phyloP scores from a whole-genome alignment of 78 protist species.

The Dictyostelium capitatum region DNA sequence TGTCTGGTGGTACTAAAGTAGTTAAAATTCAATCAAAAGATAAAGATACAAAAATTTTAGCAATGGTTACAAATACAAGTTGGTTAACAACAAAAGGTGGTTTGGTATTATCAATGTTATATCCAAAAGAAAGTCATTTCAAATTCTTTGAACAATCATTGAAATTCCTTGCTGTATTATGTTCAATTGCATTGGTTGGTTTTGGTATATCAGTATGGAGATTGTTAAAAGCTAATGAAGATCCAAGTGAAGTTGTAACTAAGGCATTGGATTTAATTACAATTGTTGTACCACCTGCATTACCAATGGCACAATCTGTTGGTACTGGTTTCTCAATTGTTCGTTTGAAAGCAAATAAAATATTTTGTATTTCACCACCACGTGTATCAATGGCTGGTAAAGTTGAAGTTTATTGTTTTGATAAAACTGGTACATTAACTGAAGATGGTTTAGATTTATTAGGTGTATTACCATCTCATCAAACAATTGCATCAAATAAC shows the following conservation, averaged over 20 bases:
- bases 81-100: constrained; percentile 88
- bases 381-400: constrained; percentile 90
- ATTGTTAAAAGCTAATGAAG: neutral
- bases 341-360: constrained; percentile 76
- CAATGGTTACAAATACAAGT: constrained; percentile 78
- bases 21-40: constrained; percentile 18
- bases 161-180: constrained; percentile 76
- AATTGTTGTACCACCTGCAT: constrained; percentile 93
- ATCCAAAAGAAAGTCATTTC: constrained; percentile 79
- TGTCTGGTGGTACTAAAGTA: constrained; percentile 68
- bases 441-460: constrained; percentile 93
- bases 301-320: constrained; percentile 92
- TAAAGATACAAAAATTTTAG: constrained; percentile 20
- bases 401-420: constrained; percentile 87
- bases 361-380: constrained; percentile 91
- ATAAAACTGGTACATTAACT: constrained; percentile 98
- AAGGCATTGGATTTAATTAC: constrained; percentile 92
- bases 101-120: constrained; percentile 83
- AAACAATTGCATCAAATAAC: too few species aligned
- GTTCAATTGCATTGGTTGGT: constrained; percentile 57
- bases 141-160: constrained; percentile 87
- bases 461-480: constrained; percentile 73
- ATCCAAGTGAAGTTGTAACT: constrained; percentile 26
- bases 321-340: constrained; percentile 88
- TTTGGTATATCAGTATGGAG: constrained; percentile 29